Evolutionary conservation across 805 yeast species (phyloP).

Genomic region (Grigorovia transvaalensis): DNA sequence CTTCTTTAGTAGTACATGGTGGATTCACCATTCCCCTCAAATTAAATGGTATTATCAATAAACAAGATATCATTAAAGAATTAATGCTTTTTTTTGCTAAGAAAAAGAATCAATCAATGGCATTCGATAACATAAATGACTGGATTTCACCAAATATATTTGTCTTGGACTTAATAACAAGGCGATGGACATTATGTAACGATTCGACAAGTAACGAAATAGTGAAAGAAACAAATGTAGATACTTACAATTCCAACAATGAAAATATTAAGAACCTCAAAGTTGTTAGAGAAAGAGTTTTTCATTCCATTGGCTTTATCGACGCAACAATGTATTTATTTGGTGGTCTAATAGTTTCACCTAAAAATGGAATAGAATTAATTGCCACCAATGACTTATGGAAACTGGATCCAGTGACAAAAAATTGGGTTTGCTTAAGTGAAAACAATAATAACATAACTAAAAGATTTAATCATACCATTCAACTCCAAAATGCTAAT

Average conservation of each 20-base stretch:
- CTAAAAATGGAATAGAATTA: slow-evolving; percentile 29
- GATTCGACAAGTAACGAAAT: neutral
- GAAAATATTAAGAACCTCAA: neutral
- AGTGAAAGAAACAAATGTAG: neutral
- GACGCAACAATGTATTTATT: slow-evolving; percentile 44
- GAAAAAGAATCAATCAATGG: slow-evolving; percentile 11
- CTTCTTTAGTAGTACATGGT: slow-evolving; percentile 56
- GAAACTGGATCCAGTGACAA: slow-evolving; percentile 47
- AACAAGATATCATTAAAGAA: slow-evolving; percentile 31
- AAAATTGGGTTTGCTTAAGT: slow-evolving; percentile 45
- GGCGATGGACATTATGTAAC: slow-evolving; percentile 36
- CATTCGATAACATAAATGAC: slow-evolving; percentile 22
- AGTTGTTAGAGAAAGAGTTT: slow-evolving; percentile 33
- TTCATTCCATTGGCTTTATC: slow-evolving; percentile 45
- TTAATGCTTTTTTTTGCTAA: slow-evolving; percentile 29
- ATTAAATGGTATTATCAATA: slow-evolving; percentile 30
- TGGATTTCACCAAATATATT: slow-evolving; percentile 58
- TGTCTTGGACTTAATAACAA: slow-evolving; percentile 45
- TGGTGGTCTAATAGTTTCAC: slow-evolving; percentile 50
- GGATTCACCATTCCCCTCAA: slow-evolving; percentile 54
- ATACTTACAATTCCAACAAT: neutral
- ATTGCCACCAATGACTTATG: slow-evolving; percentile 56
- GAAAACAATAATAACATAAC: slow-evolving; percentile 26
- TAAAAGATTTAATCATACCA: slow-evolving; percentile 43
- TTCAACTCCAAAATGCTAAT: slow-evolving; percentile 29